Conservation (phyloP, 495 filamentous ascomycete species). For the Pseudoneurospora amorphoporcata region DNA sequence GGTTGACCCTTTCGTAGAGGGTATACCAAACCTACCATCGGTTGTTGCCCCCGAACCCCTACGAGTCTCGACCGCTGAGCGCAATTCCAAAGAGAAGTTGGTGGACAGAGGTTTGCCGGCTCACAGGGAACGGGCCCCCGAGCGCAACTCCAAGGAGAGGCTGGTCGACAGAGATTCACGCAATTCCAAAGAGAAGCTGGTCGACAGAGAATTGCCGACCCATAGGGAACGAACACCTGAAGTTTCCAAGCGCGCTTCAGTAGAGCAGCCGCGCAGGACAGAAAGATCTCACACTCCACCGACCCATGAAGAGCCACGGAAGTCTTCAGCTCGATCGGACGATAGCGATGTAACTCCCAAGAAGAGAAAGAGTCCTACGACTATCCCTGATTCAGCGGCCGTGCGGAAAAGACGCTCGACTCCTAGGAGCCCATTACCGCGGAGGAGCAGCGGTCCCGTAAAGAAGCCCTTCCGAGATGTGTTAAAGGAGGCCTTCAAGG, state of each 20-base stretch:
- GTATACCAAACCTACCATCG: conserved; percentile 20
- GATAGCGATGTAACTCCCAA: conserved; percentile 19
- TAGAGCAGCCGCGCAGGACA: background rate
- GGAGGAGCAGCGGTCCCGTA: conserved; percentile 18
- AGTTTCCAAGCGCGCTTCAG: background rate
- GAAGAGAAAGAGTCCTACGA: conserved; percentile 18
- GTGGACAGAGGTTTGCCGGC: background rate
- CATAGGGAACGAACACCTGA: background rate
- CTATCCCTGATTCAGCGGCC: conserved; percentile 13
- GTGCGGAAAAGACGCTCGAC: conserved; percentile 38
- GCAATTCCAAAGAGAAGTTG: background rate
- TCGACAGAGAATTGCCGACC: background rate
- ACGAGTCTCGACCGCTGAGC: background rate
- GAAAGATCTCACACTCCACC: background rate
- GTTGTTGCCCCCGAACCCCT: conserved; percentile 5
- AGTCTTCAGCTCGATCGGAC: conserved; percentile 9
- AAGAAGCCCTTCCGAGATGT: conserved; percentile 38
- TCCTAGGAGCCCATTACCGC: conserved; percentile 32
- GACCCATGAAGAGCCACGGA: conserved; percentile 2
- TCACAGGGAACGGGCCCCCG: background rate
- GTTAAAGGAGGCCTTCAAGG: conserved; percentile 45
- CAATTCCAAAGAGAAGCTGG: background rate
- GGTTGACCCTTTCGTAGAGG: conserved; percentile 61
- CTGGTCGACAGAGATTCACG: background rate
- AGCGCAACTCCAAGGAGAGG: background rate